Evolutionary conservation across 2,329 filamentous ascomycete genomes (phyloP).

Genomic region (Dothiorella sarmentorum): DNA sequence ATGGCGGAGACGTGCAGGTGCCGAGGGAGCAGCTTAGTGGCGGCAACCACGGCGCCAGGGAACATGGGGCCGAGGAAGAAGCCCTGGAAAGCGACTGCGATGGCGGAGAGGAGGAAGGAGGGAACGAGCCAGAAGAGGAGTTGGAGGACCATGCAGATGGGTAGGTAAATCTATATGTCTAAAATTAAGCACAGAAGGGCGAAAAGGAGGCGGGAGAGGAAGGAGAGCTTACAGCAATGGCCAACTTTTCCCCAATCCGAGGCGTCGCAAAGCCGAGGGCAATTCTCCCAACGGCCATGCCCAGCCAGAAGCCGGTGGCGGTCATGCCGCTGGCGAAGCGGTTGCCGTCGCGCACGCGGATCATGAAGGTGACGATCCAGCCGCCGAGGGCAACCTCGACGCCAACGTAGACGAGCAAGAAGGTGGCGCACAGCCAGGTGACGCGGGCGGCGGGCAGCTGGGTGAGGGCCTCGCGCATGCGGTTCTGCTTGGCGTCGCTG

Average conservation of each 20-base stretch:
- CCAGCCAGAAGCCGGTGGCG: constrained; percentile 80
- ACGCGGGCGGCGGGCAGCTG: constrained; percentile 48
- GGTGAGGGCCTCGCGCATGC: constrained; percentile 51
- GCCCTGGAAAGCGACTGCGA: constrained; percentile 69
- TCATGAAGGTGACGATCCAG: constrained; percentile 86
- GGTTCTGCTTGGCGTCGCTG: constrained; percentile 44
- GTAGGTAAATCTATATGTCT: constrained; percentile 68
- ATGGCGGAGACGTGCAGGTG: constrained; percentile 76
- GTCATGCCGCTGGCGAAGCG: constrained; percentile 71
- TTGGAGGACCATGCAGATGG: constrained; percentile 60
- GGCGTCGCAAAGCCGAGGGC: constrained; percentile 74
- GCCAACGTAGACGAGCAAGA: constrained; percentile 76
- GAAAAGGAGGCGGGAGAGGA: too few species aligned
- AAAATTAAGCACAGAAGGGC: too few species aligned
- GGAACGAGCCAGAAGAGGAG: constrained; percentile 80
- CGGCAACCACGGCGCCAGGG: constrained; percentile 68
- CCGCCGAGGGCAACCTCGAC: constrained; percentile 72
- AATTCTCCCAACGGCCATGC: constrained; percentile 71
- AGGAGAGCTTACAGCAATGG: too few species aligned
- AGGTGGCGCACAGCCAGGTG: constrained; percentile 70
- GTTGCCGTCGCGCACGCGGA: constrained; percentile 65
- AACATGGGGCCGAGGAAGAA: constrained; percentile 81
- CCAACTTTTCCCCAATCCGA: constrained; percentile 65
- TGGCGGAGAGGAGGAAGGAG: constrained; percentile 67
- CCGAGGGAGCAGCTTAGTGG: constrained; percentile 69